These are phyloP conservation scores for Colletotrichum endophyticum DNA, from an alignment of 2,329 filamentous ascomycete species.

Conservation along the genomic window DNA sequence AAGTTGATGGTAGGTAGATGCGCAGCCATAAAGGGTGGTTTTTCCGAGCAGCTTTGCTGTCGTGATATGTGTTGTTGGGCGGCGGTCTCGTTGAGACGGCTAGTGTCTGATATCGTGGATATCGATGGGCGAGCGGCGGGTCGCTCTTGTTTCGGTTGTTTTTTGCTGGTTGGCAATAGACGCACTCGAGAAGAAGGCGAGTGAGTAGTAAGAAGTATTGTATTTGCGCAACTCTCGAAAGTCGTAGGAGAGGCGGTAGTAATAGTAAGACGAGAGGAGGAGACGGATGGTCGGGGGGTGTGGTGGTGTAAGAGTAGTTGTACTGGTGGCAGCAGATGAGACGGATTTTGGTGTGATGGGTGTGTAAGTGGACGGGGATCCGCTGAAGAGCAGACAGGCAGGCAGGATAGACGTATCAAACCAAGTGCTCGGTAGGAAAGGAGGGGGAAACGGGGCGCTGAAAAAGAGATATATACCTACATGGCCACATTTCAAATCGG, in stretches of 20 bases:
- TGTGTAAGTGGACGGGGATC: slow-evolving; percentile 6
- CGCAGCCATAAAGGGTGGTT: slow-evolving; percentile 18
- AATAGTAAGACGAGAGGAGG: background rate
- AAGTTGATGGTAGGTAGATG: slow-evolving; percentile 26
- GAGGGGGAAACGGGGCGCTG: slow-evolving; percentile 8
- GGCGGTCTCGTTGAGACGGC: background rate
- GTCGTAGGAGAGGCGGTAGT: background rate
- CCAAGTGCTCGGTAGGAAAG: background rate
- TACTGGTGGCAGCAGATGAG: background rate
- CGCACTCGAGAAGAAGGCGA: background rate
- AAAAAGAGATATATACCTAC: slow-evolving; percentile 17
- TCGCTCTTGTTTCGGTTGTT: background rate
- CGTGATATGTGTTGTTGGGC: background rate
- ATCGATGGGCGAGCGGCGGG: background rate
- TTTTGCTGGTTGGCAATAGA: background rate
- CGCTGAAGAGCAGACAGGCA: slow-evolving; percentile 11
- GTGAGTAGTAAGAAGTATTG: background rate
- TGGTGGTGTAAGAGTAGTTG: background rate
- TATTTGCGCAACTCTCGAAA: background rate
- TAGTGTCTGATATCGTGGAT: background rate
- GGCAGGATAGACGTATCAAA: slow-evolving; percentile 10
- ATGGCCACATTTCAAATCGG: slow-evolving; percentile 20
- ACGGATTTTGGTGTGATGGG: background rate
- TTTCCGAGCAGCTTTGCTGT: background rate
- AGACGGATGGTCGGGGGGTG: background rate